Evolutionary conservation across 1,139 yeast genomes (phyloP), one percentile per base, ranked within the genome.

Genomic region (Scheffersomyces cryptocercus): DNA sequence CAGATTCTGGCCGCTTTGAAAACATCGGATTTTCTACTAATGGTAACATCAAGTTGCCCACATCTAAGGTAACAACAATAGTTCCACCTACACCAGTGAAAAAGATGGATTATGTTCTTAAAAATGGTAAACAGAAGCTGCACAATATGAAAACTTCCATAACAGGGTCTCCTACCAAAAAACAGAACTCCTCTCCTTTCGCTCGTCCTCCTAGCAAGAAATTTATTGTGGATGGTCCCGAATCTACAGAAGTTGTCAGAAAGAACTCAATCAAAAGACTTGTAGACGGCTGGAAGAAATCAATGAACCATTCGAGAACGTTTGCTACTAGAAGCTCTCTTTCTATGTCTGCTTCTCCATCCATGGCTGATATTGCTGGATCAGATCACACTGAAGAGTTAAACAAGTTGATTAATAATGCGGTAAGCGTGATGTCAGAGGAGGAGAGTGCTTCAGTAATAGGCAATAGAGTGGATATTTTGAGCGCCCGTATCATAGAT

Each of bases 401-500:
- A 26, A 26, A 20, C 35, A 14, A 30, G 16, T 13, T 42, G 15
- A 29, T 52, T 5, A 46, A 43, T 31, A 36, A 42, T 12, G 45
- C 49, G 7, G 34, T 43, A 13, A 42, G 32, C 15, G 41, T 38
- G 3, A 33, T 35, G 12, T 42, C 43, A 29, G 54, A 48, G 16
- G 46, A 49, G 11, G 52, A 48, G 12, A 54, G 47, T 11, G 51
- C 53, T 20, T 58, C 58, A 15, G 38, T 50, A 12, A 61, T 70
- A 13, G 73, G 74, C 5, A 72, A 72, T 3, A 75, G 84, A 50
- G 76, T 85, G 42, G 97, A 89, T 64, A 70, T 87, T 11, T 67
- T 89, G 45, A 84, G 95, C 59, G 93, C 95, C 3, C 70, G 95
- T 52, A 85, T 88, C 1, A 77, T 88, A 35, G 88, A 85, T 53